Percentiles rank a stretch among this genome's conserved stretches.
These are phyloP conservation scores for Pseudopithomyces maydicus DNA, from an alignment of 2,329 filamentous ascomycete genomes.

Conservation along the genomic window DNA sequence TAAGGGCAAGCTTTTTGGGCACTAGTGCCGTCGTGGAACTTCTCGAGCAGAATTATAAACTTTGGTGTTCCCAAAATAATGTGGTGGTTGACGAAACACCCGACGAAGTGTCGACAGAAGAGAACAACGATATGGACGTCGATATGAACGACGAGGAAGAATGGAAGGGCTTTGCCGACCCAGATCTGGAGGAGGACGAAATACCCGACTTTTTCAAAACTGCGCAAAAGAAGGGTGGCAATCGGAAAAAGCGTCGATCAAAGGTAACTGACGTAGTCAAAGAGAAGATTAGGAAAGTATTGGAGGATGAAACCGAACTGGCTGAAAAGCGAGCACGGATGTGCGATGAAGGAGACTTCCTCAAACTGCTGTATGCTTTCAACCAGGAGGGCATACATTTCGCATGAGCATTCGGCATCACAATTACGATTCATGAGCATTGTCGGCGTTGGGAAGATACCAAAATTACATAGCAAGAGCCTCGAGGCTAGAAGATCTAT, in stretches of 20 bases:
- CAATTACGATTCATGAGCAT: slow-evolving; percentile 3
- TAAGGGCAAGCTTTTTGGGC: slow-evolving; percentile 80
- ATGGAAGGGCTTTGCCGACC: slow-evolving; percentile 56
- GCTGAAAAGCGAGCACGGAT: slow-evolving; percentile 81
- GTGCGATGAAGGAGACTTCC: slow-evolving; percentile 91
- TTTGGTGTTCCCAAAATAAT: slow-evolving; percentile 87
- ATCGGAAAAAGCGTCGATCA: slow-evolving; percentile 72
- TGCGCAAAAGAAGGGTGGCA: slow-evolving; percentile 60
- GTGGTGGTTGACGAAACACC: slow-evolving; percentile 72
- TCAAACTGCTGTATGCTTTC: slow-evolving; percentile 80
- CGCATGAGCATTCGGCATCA: neutral
- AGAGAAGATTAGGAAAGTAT: slow-evolving; percentile 82
- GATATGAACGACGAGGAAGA: slow-evolving; percentile 53
- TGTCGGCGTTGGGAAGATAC: slow-evolving; percentile 24
- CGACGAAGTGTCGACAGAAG: slow-evolving; percentile 25
- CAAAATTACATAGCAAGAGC: slow-evolving; percentile 18
- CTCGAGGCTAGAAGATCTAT: slow-evolving; percentile 2
- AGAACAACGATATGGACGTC: slow-evolving; percentile 49
- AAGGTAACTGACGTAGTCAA: slow-evolving; percentile 82
- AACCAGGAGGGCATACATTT: slow-evolving; percentile 95
- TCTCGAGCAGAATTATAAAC: slow-evolving; percentile 85
- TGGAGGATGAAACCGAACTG: slow-evolving; percentile 79
- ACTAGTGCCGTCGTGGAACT: slow-evolving; percentile 81
- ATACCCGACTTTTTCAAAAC: slow-evolving; percentile 86
- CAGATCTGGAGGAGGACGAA: slow-evolving; percentile 68